These are phyloP conservation scores for Petunia hybrid DNA, from an alignment of 305 asterid genomes.

Conservation along the genomic window DNA sequence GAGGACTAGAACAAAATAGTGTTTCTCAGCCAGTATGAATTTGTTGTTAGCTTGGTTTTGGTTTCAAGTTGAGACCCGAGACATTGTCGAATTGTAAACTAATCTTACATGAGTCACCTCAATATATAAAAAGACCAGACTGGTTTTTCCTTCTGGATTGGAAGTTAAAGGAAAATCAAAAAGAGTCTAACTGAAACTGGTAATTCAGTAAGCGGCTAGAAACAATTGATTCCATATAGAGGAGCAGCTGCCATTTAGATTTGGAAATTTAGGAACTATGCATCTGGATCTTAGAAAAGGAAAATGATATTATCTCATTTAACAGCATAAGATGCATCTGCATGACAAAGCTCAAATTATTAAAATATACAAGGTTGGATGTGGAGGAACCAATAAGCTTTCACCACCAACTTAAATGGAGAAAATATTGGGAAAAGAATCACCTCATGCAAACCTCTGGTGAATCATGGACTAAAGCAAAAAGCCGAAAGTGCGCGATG, in stretches of 20 bases:
- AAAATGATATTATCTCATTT: not conserved
- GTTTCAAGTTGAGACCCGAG: slow-evolving; percentile 18
- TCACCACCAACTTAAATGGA: not conserved
- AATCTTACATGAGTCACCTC: slow-evolving; percentile 4
- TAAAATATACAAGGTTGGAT: not conserved
- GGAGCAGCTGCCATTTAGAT: not conserved
- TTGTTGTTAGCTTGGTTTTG: slow-evolving; percentile 3
- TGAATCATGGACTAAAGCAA: slow-evolving; percentile 27
- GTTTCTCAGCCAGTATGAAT: slow-evolving; percentile 17
- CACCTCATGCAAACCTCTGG: slow-evolving; percentile 20
- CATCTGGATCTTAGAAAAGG: not conserved
- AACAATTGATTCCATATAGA: not conserved
- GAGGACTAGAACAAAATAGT: not conserved
- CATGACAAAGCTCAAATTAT: not conserved
- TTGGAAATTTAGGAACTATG: not conserved
- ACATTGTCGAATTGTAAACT: not conserved
- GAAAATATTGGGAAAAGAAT: slow-evolving; percentile 6
- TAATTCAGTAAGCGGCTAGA: slow-evolving; percentile 14
- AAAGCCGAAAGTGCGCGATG: slow-evolving; percentile 15
- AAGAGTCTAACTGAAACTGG: slow-evolving; percentile 20
- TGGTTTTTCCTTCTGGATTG: not conserved
- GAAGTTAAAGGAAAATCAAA: not conserved
- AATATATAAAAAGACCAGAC: slow-evolving; percentile 14
- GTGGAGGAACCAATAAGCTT: not conserved
- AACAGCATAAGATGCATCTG: not conserved